Evolutionary conservation across 495 filamentous ascomycete genomes (phyloP).

Genomic region (Neurospora sp.): DNA sequence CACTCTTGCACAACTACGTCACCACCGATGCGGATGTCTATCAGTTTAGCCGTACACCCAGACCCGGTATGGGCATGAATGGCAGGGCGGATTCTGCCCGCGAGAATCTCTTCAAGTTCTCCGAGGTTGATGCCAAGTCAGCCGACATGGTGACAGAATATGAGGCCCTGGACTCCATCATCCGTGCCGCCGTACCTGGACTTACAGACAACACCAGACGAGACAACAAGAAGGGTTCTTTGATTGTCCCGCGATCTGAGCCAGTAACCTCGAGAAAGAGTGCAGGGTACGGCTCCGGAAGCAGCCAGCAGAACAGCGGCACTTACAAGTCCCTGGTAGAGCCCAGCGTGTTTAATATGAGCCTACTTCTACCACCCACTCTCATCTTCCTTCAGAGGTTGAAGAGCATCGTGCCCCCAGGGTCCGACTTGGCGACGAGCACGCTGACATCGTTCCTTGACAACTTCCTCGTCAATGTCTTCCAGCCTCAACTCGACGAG

Average conservation of each 20-base stretch:
- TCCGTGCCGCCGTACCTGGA: constrained; percentile 83
- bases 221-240: constrained; percentile 30
- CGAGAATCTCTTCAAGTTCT: constrained; percentile 84
- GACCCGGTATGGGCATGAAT: constrained; percentile 28
- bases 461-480: constrained; percentile 96
- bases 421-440: constrained; percentile 71
- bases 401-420: constrained; percentile 81
- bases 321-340: constrained; percentile 64
- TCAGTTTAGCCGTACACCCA: constrained; percentile 37
- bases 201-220: constrained; percentile 72
- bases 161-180: constrained; percentile 82
- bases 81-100: constrained; percentile 51
- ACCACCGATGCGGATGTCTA: constrained; percentile 79
- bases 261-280: constrained; percentile 24
- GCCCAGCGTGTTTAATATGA: constrained; percentile 97
- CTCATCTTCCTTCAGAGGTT: constrained; percentile 83
- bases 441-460: constrained; percentile 93
- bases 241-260: constrained; percentile 24
- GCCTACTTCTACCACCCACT: constrained; percentile 84
- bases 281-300: not conserved
- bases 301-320: constrained; percentile 42
- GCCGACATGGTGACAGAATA: constrained; percentile 69
- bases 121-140: constrained; percentile 69
- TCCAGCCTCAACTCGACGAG: constrained; percentile 92
- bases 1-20: constrained; percentile 90